Base-by-base conservation (phyloP, 2,329 filamentous ascomycete species). In the Dichotomopilus funicola region DNA sequence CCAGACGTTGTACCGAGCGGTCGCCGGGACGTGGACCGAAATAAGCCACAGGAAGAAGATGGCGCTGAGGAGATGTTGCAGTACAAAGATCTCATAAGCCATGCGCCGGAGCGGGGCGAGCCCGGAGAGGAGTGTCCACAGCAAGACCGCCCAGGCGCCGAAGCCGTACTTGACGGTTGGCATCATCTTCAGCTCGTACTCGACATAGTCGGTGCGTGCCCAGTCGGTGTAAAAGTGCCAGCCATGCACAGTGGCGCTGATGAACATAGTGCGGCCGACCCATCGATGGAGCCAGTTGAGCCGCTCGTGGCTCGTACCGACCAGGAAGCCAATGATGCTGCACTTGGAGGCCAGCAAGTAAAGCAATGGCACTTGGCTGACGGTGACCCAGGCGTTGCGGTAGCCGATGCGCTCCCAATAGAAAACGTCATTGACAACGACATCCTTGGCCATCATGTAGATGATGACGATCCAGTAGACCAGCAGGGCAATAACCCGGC, bases 231-330 rank as follows among this genome's bases (percentile, higher is more conserved):
- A 84, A 67, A 88, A 89, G 67, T 86, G 81, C 62, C 81, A 86
- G 57, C 87, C 85, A 63, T 89, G 86, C 3, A 88, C 76, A 1
- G 84, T 83, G 1, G 81, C 81, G 0, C 83, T 87, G 12, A 88
- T 71, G 38, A 89, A 78, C 71, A 89, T 80, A 54, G 83, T 86
- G 56, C 86, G 78, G 3, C 82, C 83, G 8, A 85, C 80, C 86
- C 86, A 89, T 58, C 86, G 78, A 64, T 89, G 86, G 51, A 88
- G 70, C 86, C 86, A 89, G 66, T 87, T 88, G 56, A 89, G 72
- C 7, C 83, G 77, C 69, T 89, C 86, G 64, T 88, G 82, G 58
- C 83, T 83, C 8, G 79, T 76, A 9, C 85, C 86, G 4, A 79
- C 75, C 31, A 89, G 69, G 52, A 77, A 73, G 1, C 81, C 83